A percentile compares a stretch with the other conserved stretches of the same genome.
Conservation (phyloP, 2,329 filamentous ascomycete species). For the Aschersonia sp. region DNA sequence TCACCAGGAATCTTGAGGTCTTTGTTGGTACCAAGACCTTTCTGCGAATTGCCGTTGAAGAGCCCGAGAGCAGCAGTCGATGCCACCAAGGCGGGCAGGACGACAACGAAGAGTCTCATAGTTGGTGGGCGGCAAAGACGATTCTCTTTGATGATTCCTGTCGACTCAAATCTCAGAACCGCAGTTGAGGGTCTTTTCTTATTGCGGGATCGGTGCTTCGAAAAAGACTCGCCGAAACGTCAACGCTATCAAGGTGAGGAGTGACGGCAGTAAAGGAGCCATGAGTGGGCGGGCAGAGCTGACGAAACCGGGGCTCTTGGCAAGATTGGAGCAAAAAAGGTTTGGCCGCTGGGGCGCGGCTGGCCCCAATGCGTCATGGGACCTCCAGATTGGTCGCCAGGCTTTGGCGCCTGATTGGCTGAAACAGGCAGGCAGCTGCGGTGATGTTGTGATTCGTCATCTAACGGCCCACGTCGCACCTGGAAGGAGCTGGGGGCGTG, state of each 20-base stretch:
- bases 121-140: not conserved
- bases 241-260: constrained; percentile 1
- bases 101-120: constrained; percentile 26
- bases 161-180: not conserved
- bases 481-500: no score
- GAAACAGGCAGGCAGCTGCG: not conserved
- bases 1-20: constrained; percentile 62
- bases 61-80: constrained; percentile 30
- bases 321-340: constrained; percentile 3
- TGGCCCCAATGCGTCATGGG: constrained; percentile 19
- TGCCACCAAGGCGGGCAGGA: constrained; percentile 29
- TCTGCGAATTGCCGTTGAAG: constrained; percentile 17
- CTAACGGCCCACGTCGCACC: no score
- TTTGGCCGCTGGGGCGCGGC: not conserved
- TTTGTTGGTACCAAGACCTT: constrained; percentile 26
- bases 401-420: not conserved
- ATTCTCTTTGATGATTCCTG: not conserved
- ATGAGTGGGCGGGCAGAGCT: not conserved
- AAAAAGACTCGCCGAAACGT: not conserved
- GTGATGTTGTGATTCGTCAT: not conserved
- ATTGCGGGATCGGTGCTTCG: not conserved
- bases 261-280: constrained; percentile 1
- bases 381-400: constrained; percentile 5
- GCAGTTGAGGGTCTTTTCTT: no score
- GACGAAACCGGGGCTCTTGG: constrained; percentile 5